Conservation (phyloP, 2,329 filamentous ascomycete species). For the Fusarium sp. region DNA sequence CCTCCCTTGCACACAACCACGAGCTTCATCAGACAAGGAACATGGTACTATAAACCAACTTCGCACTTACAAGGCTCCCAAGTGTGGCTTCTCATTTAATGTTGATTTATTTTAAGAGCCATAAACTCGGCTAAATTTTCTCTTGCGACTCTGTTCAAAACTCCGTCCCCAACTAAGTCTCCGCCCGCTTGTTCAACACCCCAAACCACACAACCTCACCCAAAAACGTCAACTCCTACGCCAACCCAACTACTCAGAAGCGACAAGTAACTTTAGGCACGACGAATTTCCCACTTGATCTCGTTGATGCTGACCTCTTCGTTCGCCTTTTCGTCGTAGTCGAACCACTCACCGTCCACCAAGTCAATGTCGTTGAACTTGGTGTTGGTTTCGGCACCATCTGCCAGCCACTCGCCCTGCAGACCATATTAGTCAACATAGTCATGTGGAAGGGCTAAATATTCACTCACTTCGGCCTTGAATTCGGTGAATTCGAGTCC, state of each 20-base stretch:
- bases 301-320: constrained; percentile 95
- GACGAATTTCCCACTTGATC: constrained; percentile 84
- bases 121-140: background rate
- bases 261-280: constrained; percentile 62
- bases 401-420: constrained; percentile 90
- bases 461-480: constrained; percentile 78
- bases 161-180: background rate
- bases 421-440: constrained; percentile 4
- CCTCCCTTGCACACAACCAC: background rate
- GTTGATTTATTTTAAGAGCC: background rate
- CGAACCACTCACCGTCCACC: constrained; percentile 93
- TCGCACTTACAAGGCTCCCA: background rate
- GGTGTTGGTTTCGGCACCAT: constrained; percentile 81
- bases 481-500: constrained; percentile 94
- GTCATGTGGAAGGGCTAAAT: too few relatives aligned
- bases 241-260: background rate
- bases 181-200: background rate
- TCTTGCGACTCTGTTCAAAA: background rate
- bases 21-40: background rate
- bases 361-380: constrained; percentile 88
- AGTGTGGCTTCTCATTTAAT: background rate
- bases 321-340: constrained; percentile 93
- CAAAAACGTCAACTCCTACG: background rate
- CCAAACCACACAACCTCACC: background rate
- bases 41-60: background rate